These are phyloP conservation scores for Rhytidiadelphus loreus DNA, from an alignment of 225 moss, liverwort and hornwort species.

Conservation along the genomic window DNA sequence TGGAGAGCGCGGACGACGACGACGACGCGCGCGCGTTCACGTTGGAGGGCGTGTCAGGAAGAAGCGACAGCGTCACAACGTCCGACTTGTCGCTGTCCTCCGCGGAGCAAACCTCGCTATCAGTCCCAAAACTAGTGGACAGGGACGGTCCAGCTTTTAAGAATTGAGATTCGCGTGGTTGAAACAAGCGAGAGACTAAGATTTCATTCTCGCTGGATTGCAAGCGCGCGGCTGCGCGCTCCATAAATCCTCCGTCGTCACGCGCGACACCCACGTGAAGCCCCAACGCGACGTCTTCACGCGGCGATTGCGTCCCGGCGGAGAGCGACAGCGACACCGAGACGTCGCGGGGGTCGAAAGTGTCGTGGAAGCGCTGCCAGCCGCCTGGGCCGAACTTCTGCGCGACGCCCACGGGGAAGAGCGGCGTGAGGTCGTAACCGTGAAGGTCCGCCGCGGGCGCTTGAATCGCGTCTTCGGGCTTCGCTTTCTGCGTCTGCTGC, in stretches of 20 bases:
- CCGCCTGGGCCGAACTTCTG: slow-evolving; percentile 36
- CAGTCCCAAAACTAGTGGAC: slow-evolving; percentile 45
- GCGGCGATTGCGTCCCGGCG: not conserved
- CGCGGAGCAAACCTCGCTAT: slow-evolving; percentile 60
- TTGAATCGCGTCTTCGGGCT: not conserved
- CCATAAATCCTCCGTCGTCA: slow-evolving; percentile 19
- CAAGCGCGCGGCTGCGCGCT: not conserved
- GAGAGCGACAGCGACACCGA: slow-evolving; percentile 17
- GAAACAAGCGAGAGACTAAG: not conserved
- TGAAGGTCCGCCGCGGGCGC: not conserved
- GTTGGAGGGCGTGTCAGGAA: slow-evolving; percentile 56
- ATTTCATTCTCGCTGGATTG: not conserved
- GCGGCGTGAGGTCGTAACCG: slow-evolving; percentile 22
- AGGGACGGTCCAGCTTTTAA: not conserved
- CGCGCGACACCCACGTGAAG: not conserved
- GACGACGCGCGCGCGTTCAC: not conserved
- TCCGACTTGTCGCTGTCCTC: slow-evolving; percentile 14
- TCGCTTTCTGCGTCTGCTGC: not conserved
- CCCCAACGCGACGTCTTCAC: not conserved
- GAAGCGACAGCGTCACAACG: slow-evolving; percentile 61
- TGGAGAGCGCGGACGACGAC: not conserved
- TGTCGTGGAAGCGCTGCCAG: slow-evolving; percentile 35
- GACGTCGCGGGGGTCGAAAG: slow-evolving; percentile 17
- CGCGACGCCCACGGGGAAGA: slow-evolving; percentile 27
- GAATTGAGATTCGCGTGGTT: not conserved